Percentiles rank a stretch among this genome's conserved stretches.
Evolutionary conservation across 495 filamentous ascomycete genomes (phyloP).

Genomic region (Letharia lupina): DNA sequence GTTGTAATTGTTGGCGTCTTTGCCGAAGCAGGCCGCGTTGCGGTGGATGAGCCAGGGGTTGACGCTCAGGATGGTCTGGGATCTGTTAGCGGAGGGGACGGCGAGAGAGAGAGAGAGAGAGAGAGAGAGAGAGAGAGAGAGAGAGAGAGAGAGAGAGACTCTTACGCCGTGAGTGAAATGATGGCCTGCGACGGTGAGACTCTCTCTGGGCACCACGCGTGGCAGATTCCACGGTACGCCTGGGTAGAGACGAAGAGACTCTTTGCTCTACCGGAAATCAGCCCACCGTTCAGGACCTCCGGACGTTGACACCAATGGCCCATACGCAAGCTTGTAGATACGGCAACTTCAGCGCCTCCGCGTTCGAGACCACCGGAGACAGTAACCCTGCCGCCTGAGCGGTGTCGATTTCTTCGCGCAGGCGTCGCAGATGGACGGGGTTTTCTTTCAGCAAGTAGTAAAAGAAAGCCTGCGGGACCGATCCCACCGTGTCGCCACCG

Average conservation of each 20-base stretch:
- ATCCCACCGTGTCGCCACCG: slow-evolving; percentile 39
- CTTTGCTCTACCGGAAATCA: neutral
- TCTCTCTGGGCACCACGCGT: neutral
- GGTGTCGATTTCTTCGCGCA: neutral
- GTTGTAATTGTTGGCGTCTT: neutral
- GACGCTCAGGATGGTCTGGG: neutral
- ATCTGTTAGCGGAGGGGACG: neutral
- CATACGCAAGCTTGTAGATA: neutral
- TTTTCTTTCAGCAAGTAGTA: slow-evolving; percentile 27
- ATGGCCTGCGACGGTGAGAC: neutral
- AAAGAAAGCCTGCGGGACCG: slow-evolving; percentile 35
- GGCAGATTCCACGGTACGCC: neutral
- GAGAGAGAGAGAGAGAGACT: too few species aligned
- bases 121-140: too few species aligned
- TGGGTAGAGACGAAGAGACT: neutral
- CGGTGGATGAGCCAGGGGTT: slow-evolving; percentile 2
- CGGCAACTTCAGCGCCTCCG: neutral
- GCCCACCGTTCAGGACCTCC: neutral
- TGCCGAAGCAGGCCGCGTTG: neutral
- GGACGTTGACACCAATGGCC: neutral
- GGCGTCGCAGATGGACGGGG: neutral
- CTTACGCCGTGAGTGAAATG: neutral
- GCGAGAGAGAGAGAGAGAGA: too few species aligned
- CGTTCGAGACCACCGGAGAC: neutral
- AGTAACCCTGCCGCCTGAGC: neutral